A percentile compares a stretch with the other conserved stretches of the same genome.
Evolutionary conservation across 1,284 basidiomycete species (phyloP).

Genomic region (Sporisorium iseilematis-ciliati): DNA sequence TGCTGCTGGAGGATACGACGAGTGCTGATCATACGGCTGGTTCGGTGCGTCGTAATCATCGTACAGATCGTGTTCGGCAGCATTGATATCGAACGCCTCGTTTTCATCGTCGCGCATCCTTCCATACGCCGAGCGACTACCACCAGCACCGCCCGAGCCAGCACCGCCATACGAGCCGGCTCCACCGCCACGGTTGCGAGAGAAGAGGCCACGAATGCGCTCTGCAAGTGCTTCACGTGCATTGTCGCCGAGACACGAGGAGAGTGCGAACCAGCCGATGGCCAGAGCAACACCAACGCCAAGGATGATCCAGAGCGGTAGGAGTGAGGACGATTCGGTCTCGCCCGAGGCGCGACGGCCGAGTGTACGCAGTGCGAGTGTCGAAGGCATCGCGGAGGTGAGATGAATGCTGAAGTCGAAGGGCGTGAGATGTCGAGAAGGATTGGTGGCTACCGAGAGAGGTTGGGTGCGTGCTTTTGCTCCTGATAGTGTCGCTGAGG

Average conservation of each 20-base stretch:
- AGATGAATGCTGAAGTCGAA: background rate
- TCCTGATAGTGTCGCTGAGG: too few species aligned
- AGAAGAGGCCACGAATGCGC: constrained; percentile 30
- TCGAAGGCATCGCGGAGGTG: constrained; percentile 12
- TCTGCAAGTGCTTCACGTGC: constrained; percentile 31
- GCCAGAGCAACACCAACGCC: constrained; percentile 43
- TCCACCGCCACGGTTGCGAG: constrained; percentile 16
- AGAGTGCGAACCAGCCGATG: constrained; percentile 53
- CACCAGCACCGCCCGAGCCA: constrained; percentile 14
- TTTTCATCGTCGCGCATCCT: constrained; percentile 51
- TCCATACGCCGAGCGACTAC: constrained; percentile 30
- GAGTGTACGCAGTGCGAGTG: background rate
- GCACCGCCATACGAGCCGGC: background rate
- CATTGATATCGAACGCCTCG: constrained; percentile 51
- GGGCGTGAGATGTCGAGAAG: too few species aligned
- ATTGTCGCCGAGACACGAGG: constrained; percentile 51
- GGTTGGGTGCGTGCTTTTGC: too few species aligned
- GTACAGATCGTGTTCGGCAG: constrained; percentile 47
- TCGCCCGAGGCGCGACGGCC: constrained; percentile 19
- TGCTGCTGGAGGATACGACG: constrained; percentile 37
- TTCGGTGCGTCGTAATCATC: constrained; percentile 39
- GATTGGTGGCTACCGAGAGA: too few species aligned
- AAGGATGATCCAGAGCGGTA: constrained; percentile 53
- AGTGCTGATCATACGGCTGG: constrained; percentile 35
- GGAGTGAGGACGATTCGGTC: constrained; percentile 34